phyloP scores from a whole-genome alignment of 331 rosid genomes.

The Quercus phellos region DNA sequence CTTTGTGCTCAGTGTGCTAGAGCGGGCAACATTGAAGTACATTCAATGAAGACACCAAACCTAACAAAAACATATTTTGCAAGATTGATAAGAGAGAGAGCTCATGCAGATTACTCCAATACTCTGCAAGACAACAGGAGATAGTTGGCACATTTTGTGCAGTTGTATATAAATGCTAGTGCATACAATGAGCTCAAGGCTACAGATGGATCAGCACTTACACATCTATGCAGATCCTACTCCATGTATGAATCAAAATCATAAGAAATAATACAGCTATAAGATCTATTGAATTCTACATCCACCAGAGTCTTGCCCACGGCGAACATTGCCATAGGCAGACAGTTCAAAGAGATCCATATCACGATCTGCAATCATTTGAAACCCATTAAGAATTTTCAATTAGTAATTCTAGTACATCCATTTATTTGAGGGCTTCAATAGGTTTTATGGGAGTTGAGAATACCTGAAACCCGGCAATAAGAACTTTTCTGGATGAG shows the following conservation, averaged over 20 bases:
- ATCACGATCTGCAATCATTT: slow-evolving; percentile 59
- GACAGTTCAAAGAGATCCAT: slow-evolving; percentile 93
- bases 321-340: slow-evolving; percentile 75
- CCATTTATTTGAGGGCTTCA: background rate
- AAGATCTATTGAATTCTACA: slow-evolving; percentile 70
- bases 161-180: background rate
- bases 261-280: background rate
- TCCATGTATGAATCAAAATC: slow-evolving; percentile 12
- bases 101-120: background rate
- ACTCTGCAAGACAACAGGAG: background rate
- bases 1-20: background rate
- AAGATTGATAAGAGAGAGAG: background rate
- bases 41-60: background rate
- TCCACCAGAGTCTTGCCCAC: slow-evolving; percentile 70
- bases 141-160: slow-evolving; percentile 9
- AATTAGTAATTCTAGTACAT: slow-evolving; percentile 14
- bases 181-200: background rate
- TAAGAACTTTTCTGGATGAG: slow-evolving; percentile 79
- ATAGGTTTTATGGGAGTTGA: background rate
- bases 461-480: slow-evolving; percentile 74
- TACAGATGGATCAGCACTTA: background rate
- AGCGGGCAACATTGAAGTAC: background rate
- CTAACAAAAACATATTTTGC: background rate
- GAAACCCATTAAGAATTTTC: slow-evolving; percentile 9
- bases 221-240: background rate